These are phyloP conservation scores for Magnaporthales sp. DNA, from an alignment of 2,329 filamentous ascomycete species.

Conservation along the genomic window DNA sequence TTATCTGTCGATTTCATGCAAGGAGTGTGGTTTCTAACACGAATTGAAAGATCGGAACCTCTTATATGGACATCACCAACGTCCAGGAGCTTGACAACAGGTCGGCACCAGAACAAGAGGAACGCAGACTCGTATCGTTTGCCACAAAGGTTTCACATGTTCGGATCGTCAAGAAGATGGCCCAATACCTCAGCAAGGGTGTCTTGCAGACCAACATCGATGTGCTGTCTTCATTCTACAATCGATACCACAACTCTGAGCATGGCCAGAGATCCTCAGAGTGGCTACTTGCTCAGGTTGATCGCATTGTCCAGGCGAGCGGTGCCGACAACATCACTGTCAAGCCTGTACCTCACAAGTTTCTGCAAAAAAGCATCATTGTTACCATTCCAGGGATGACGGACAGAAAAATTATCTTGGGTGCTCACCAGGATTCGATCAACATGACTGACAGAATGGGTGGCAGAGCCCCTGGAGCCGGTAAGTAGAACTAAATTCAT, in stretches of 20 bases:
- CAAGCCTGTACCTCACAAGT: conserved; percentile 70
- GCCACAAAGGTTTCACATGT: conserved; percentile 39
- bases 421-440: conserved; percentile 91
- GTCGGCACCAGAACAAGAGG: conserved; percentile 19
- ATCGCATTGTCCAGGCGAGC: conserved; percentile 59
- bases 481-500: conserved; percentile 9
- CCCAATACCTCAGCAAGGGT: conserved; percentile 61
- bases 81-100: conserved; percentile 52
- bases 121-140: conserved; percentile 17
- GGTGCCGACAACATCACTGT: conserved; percentile 61
- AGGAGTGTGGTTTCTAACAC: background rate
- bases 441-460: conserved; percentile 83
- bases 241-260: conserved; percentile 68
- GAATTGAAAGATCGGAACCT: conserved; percentile 57
- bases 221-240: conserved; percentile 70
- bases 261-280: conserved; percentile 76
- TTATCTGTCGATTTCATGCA: background rate
- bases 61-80: conserved; percentile 93
- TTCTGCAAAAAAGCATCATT: conserved; percentile 87
- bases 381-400: conserved; percentile 81
- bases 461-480: conserved; percentile 76
- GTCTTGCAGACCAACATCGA: conserved; percentile 74
- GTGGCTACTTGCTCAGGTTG: conserved; percentile 74
- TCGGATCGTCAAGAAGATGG: conserved; percentile 57
- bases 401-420: conserved; percentile 78